Evolutionary conservation across 1,139 yeast species (phyloP).

Genomic region (Kurtzmaniella quercitrusa): DNA sequence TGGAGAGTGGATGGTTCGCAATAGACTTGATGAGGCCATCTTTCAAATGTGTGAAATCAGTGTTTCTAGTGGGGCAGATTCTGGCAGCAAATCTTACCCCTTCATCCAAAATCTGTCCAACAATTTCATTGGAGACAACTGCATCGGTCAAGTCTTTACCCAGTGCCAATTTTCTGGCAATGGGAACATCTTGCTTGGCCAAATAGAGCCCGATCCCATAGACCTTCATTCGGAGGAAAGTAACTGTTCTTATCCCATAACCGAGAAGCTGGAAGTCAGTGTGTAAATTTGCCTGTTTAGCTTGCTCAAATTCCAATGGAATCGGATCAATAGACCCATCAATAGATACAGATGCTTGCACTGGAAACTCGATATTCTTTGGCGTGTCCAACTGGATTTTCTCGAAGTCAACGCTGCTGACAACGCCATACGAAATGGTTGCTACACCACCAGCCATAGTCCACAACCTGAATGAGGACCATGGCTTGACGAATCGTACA

Average conservation of each 20-base stretch:
- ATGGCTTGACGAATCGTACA: not conserved
- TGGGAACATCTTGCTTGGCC: conserved; percentile 50
- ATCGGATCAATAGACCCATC: conserved; percentile 51
- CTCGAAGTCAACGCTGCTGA: not conserved
- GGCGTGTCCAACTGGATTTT: not conserved
- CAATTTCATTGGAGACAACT: conserved; percentile 40
- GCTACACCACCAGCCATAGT: not conserved
- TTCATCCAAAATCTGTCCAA: conserved; percentile 53
- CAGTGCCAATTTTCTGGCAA: conserved; percentile 23
- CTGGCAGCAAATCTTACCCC: conserved; percentile 65
- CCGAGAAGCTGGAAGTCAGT: conserved; percentile 56
- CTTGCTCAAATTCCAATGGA: conserved; percentile 29
- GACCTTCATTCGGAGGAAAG: conserved; percentile 78
- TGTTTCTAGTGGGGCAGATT: conserved; percentile 81
- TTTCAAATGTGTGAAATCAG: conserved; percentile 82
- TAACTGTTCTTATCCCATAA: conserved; percentile 75
- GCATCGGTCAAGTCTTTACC: conserved; percentile 22
- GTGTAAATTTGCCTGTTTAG: conserved; percentile 16
- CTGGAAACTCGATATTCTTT: not conserved
- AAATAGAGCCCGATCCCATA: conserved; percentile 83
- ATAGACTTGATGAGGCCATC: conserved; percentile 86
- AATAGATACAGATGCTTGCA: conserved; percentile 28
- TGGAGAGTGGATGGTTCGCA: conserved; percentile 50
- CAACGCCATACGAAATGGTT: not conserved
- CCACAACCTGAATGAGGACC: not conserved